Conservation (phyloP, 371 early-diverging fungal species). For the Batkoa obscura region DNA sequence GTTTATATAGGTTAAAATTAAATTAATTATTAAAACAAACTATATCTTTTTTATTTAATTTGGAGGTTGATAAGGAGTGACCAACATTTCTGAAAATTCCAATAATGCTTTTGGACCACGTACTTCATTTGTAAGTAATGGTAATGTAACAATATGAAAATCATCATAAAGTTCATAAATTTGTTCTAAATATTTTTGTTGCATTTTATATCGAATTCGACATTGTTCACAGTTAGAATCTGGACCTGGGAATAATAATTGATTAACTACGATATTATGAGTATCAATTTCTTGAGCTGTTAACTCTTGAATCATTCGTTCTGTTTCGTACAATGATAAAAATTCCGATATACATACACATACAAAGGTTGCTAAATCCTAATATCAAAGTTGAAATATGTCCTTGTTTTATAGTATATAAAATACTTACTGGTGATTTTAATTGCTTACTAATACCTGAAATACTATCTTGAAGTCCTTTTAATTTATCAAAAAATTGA, state of each 20-base stretch:
- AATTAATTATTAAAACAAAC: no score
- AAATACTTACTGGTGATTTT: constrained; percentile 62
- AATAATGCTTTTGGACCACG: constrained; percentile 85
- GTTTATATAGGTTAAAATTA: no score
- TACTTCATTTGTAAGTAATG: constrained; percentile 88
- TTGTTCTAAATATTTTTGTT: constrained; percentile 92
- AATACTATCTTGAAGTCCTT: constrained; percentile 82
- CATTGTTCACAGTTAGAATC: constrained; percentile 91
- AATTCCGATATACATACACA: constrained; percentile 98
- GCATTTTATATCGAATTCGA: constrained; percentile 88
- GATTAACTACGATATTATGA: constrained; percentile 97
- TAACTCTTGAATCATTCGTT: constrained; percentile 97
- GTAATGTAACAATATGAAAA: constrained; percentile 76
- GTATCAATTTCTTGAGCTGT: constrained; percentile 92
- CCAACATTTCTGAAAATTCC: constrained; percentile 75
- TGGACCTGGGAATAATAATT: constrained; percentile 82
- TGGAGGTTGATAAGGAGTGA: constrained; percentile 42
- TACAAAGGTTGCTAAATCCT: constrained; percentile 93
- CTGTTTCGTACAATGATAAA: constrained; percentile 95
- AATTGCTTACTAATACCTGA: constrained; percentile 95
- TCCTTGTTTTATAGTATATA: neutral
- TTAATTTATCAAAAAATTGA: constrained; percentile 86
- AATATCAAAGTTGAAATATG: constrained; percentile 6
- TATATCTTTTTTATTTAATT: no score
- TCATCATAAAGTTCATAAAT: constrained; percentile 96